These are phyloP conservation scores for Diaporthe sp. DNA, from an alignment of 2,329 filamentous ascomycete genomes.

Conservation along the genomic window DNA sequence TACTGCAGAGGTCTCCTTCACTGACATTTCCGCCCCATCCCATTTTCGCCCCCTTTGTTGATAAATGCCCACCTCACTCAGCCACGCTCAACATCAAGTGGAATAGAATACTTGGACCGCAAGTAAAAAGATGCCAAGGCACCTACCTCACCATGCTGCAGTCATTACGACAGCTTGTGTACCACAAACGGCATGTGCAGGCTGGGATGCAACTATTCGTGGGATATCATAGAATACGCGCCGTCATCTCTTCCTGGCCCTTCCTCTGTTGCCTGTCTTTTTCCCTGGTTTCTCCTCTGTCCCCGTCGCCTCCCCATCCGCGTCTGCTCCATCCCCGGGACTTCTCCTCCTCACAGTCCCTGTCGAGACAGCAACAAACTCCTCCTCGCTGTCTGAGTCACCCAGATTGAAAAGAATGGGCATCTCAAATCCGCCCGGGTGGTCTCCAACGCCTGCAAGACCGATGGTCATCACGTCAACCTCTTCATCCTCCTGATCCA, in stretches of 20 bases:
- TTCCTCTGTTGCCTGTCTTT: slow-evolving; percentile 56
- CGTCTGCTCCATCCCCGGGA: slow-evolving; percentile 78
- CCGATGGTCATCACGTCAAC: slow-evolving; percentile 90
- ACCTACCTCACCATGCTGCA: neutral
- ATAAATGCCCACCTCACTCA: neutral
- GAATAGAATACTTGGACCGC: neutral
- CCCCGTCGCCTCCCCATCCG: slow-evolving; percentile 69
- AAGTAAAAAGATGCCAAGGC: neutral
- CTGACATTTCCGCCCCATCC: neutral
- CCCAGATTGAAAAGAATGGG: slow-evolving; percentile 93
- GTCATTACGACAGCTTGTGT: neutral
- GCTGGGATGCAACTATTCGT: neutral
- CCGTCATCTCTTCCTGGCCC: slow-evolving; percentile 54
- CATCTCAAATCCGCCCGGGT: slow-evolving; percentile 80
- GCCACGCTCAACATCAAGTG: no score
- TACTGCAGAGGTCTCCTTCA: neutral
- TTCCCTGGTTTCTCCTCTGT: slow-evolving; percentile 55
- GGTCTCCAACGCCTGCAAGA: slow-evolving; percentile 68
- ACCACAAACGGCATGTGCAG: neutral
- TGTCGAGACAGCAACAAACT: slow-evolving; percentile 75
- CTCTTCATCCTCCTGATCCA: slow-evolving; percentile 93
- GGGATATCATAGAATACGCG: neutral
- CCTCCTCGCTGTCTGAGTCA: slow-evolving; percentile 95
- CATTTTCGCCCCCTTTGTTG: slow-evolving; percentile 13
- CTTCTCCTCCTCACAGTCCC: slow-evolving; percentile 92